A percentile compares a stretch with the other conserved stretches of the same genome.
Conservation (phyloP, 805 yeast species). For the Saturnispora silvae region DNA sequence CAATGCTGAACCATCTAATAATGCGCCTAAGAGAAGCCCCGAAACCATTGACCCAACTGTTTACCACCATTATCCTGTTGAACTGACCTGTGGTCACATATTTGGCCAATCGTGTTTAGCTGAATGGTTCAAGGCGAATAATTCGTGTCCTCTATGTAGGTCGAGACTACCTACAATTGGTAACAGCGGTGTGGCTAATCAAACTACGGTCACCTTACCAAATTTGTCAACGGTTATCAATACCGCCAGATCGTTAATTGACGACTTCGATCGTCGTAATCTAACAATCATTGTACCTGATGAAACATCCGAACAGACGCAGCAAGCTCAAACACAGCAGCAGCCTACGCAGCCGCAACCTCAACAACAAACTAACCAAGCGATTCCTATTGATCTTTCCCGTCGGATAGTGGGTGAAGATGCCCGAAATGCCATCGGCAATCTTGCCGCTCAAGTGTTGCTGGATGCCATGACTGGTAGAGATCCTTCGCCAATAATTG, state of each 20-base stretch:
- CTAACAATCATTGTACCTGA: conserved; percentile 10
- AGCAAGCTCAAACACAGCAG: not conserved
- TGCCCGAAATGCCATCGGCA: not conserved
- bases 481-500: not conserved
- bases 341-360: not conserved
- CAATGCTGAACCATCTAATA: no score
- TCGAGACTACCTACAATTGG: conserved; percentile 31
- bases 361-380: not conserved
- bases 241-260: conserved; percentile 22
- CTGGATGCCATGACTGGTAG: no score
- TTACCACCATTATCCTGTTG: conserved; percentile 52
- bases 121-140: conserved; percentile 70
- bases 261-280: conserved; percentile 23
- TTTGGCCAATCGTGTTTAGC: conserved; percentile 81
- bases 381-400: no score
- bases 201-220: conserved; percentile 27
- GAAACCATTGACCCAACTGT: conserved; percentile 8
- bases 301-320: not conserved
- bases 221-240: conserved; percentile 27
- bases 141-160: conserved; percentile 84
- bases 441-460: not conserved
- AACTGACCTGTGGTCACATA: conserved; percentile 75
- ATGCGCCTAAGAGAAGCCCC: conserved; percentile 13
- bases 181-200: conserved; percentile 14
- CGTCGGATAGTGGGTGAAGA: no score